Base-by-base conservation (phyloP, 352 stramenopile species). In the Phytophthora europaea region DNA sequence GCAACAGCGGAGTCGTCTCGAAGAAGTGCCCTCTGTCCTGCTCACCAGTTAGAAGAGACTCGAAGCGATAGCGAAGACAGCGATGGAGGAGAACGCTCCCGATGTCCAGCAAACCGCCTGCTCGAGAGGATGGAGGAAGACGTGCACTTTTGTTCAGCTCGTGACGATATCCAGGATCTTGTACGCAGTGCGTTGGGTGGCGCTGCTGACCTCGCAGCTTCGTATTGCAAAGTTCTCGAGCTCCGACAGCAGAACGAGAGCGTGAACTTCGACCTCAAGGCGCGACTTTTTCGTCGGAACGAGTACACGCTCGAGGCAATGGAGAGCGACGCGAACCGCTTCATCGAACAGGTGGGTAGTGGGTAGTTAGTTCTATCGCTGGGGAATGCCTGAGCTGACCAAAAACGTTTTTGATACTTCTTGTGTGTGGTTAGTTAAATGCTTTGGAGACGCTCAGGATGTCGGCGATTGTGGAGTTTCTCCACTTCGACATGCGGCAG, bases 181-280 rank as follows among this genome's bases (percentile, higher is more conserved):
- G 50, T 78, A 3, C 61, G 57, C 13, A 87, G 65, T 40, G 65
- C 67, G 1, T 56, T 78, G 0, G n/a, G 75, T 26, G 76, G 73
- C 0, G 69, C 76, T 0, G 33, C 60, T 2, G 50, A 62, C 8
- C 79, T 93, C 15, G 69, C 67, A 12, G 43, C 63, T 9, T 79
- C 66, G 33, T 94, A 91, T 48, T 20, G 73, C 0, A 34, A 70
- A 3, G 33, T 86, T 6, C 63, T 91, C 3, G 48, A 73, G 6
- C 69, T 75, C 9, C 84, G 82, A 16, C 69, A 71, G 0, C 67
- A 70, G 12, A 93, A 92, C 60, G 70, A 91, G 52, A 63, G 47
- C 4, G 70, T 88, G 22, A 67, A 83, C 36, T 92, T 92, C 61
- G 81, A 89, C 2, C 6, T 72, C 3, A 84, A 90, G 51, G 72